Base-by-base conservation (phyloP, 371 early-diverging fungal genomes). In the Gilbertella persicaria region DNA sequence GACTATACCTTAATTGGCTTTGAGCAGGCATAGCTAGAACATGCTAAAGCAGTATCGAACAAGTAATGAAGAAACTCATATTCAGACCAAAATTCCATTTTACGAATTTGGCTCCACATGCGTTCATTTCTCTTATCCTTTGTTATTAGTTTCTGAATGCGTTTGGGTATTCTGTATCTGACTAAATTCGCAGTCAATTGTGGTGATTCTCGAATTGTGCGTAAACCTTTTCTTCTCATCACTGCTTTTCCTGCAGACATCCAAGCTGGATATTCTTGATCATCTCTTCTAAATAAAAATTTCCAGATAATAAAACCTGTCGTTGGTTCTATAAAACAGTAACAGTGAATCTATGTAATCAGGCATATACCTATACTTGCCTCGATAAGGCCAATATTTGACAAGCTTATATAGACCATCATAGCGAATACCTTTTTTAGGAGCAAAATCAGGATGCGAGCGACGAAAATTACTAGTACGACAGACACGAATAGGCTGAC, bases 391-490 rank as follows among this genome's bases (percentile, higher is more conserved):
- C 84, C 84, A 86, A 60, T 87, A 87, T 48, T 66, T 67, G 5
- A 79, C 83, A 5, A 88, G 28, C 30, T 85, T 86, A 60, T 88
- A 87, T 8, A 85, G 19, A 0, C 87, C 88, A 60, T 88, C 87
- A 54, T 87, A 87, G 10, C 89, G 75, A 25, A 76, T 63, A 0
- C 87, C 84, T 33, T 72, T 41, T 14, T 13, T 10, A 0, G 70
- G 62, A 4, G 83, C 80, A 55, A 57, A 84, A 14, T 67, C 59
- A 1, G 80, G 73, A 29, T 78, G 64, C 40, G 64, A 63, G 33
- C 69, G 62, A 14, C 38, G 62, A 4, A 78, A 45, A 3, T 20
- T 21, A 5, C 36, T 7, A 13, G 73, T 66, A 16, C 88, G 77
- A 16, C 80, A 67, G 10, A 88, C 85, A 17, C 86, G 75, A 24